Evolutionary conservation across 2,329 filamentous ascomycete species (phyloP).

Genomic region (Ophiostoma quercus): DNA sequence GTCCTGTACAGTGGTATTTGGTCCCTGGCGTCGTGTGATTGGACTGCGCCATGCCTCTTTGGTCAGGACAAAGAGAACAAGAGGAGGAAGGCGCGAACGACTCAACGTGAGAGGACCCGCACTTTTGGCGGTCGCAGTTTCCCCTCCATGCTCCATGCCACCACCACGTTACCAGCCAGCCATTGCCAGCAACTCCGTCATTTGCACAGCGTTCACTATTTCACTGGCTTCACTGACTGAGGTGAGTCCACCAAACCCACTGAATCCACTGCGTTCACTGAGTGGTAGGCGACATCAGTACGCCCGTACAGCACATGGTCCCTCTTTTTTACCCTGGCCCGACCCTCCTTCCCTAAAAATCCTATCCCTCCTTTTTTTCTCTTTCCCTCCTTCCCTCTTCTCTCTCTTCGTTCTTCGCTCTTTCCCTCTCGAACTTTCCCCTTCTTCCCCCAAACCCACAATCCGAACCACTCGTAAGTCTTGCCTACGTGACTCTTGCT

Average conservation of each 20-base stretch:
- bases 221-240: background rate
- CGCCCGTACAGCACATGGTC: background rate
- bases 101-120: constrained; percentile 8
- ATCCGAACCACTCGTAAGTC: constrained; percentile 13
- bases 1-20: background rate
- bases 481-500: constrained; percentile 12
- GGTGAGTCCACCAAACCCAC: background rate
- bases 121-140: constrained; percentile 17
- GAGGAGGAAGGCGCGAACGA: background rate
- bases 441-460: constrained; percentile 17
- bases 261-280: background rate
- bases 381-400: constrained; percentile 8
- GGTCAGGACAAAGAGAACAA: background rate
- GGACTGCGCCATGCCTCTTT: background rate
- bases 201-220: background rate
- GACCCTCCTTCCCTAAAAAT: background rate
- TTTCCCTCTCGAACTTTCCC: constrained; percentile 16
- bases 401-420: constrained; percentile 13
- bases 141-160: constrained; percentile 14
- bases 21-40: constrained; percentile 1
- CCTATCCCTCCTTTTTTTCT: constrained; percentile 6
- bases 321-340: constrained; percentile 11
- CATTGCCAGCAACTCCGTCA: constrained; percentile 9
- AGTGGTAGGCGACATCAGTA: background rate
- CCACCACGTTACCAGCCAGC: background rate